These are phyloP conservation scores for Cladophialophora bantiana DNA, from an alignment of 2,329 filamentous ascomycete genomes.

Conservation along the genomic window DNA sequence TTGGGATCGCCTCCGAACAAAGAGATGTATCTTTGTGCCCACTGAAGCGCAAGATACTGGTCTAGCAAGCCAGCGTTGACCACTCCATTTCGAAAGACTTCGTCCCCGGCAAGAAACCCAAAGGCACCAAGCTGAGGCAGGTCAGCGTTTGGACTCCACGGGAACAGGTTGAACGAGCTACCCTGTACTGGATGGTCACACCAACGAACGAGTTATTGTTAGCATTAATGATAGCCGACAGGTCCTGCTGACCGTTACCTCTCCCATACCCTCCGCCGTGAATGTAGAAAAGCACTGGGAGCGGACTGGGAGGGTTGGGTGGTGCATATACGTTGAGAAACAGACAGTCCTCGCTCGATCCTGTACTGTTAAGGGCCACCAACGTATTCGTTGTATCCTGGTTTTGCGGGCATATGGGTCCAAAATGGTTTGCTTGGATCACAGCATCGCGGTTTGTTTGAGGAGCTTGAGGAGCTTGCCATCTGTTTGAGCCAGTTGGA, in stretches of 20 bases:
- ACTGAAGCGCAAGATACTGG: conserved; percentile 65
- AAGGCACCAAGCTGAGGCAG: conserved; percentile 52
- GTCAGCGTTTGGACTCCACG: conserved; percentile 12
- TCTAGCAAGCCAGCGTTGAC: conserved; percentile 71
- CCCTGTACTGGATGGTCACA: conserved; percentile 60
- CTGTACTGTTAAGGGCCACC: conserved; percentile 26
- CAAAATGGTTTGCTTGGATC: conserved; percentile 42
- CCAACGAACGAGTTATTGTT: conserved; percentile 58
- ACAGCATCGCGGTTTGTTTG: conserved; percentile 39
- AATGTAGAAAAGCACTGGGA: conserved; percentile 51
- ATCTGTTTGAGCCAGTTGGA: conserved; percentile 45
- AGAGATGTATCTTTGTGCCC: conserved; percentile 67
- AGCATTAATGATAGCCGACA: conserved; percentile 53
- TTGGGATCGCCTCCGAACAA: conserved; percentile 61
- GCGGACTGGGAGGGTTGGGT: conserved; percentile 39
- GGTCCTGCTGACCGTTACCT: conserved; percentile 45
- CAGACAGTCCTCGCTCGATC: conserved; percentile 51
- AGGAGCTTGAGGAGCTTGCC: conserved; percentile 46
- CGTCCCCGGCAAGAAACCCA: conserved; percentile 60
- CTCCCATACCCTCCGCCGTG: conserved; percentile 49
- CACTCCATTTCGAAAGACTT: conserved; percentile 62
- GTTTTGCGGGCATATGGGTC: conserved; percentile 46
- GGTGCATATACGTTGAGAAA: conserved; percentile 52
- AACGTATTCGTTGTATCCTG: conserved; percentile 36
- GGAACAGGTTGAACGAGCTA: conserved; percentile 40